phyloP scores from a whole-genome alignment of 2,329 filamentous ascomycete genomes.

The Knufia petricola region DNA sequence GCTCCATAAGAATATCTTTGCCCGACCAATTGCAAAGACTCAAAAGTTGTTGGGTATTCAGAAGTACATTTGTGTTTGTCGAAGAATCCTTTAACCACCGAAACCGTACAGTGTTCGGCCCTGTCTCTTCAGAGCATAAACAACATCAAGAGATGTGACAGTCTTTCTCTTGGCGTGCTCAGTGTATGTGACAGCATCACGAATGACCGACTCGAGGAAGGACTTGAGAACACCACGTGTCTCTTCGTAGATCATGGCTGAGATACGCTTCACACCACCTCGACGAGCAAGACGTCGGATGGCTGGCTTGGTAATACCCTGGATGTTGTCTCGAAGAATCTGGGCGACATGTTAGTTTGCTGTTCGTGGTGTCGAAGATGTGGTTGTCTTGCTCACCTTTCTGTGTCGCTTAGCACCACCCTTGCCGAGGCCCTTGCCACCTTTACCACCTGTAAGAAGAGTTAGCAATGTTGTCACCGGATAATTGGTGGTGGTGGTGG shows the following conservation, averaged over 20 bases:
- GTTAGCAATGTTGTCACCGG: constrained; percentile 11
- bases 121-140: constrained; percentile 60
- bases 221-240: constrained; percentile 68
- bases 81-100: constrained; percentile 51
- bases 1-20: constrained; percentile 1
- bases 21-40: background rate
- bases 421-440: constrained; percentile 47
- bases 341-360: constrained; percentile 34
- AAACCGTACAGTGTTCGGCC: constrained; percentile 68
- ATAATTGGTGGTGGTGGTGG: too few species aligned
- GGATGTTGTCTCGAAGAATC: constrained; percentile 48
- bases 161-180: constrained; percentile 77
- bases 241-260: constrained; percentile 77
- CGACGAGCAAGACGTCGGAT: constrained; percentile 46
- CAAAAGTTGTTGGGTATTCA: background rate
- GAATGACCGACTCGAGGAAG: constrained; percentile 57
- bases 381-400: constrained; percentile 48
- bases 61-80: constrained; percentile 3
- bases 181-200: constrained; percentile 68
- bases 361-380: constrained; percentile 34
- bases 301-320: constrained; percentile 46
- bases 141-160: constrained; percentile 60
- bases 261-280: constrained; percentile 61
- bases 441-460: constrained; percentile 40
- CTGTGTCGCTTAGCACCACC: constrained; percentile 93